These are phyloP conservation scores for Cordyceps cicadae DNA, from an alignment of 2,329 filamentous ascomycete genomes.

Conservation along the genomic window DNA sequence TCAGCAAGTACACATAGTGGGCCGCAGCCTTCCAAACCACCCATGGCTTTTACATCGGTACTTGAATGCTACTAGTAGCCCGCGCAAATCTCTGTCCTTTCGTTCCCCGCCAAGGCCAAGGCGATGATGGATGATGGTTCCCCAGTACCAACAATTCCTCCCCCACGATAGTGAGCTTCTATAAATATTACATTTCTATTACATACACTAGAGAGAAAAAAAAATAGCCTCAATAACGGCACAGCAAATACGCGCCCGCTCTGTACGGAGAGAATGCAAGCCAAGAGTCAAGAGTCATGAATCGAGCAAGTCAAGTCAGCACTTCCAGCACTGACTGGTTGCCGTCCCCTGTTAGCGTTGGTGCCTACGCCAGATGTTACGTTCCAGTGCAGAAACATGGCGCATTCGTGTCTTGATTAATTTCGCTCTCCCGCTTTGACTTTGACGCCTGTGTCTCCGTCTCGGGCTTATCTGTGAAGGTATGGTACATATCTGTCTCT, in stretches of 20 bases:
- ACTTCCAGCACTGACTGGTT: too few relatives aligned
- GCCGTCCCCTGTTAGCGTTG: neutral
- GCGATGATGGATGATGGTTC: too few relatives aligned
- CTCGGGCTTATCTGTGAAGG: neutral
- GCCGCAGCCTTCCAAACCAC: neutral
- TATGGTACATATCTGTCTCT: too few relatives aligned
- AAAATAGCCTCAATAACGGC: neutral
- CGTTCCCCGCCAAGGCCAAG: too few relatives aligned
- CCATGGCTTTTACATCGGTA: neutral
- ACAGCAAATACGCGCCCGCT: neutral
- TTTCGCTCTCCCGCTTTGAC: neutral
- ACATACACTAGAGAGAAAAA: too few relatives aligned
- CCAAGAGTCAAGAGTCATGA: neutral
- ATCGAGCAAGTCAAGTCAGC: neutral
- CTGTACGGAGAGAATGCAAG: neutral
- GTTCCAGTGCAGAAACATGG: conserved; percentile 7
- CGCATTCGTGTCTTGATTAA: neutral
- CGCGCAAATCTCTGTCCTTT: neutral
- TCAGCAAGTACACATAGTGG: neutral
- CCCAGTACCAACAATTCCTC: too few relatives aligned
- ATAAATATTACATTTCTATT: too few relatives aligned
- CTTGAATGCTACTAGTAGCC: neutral
- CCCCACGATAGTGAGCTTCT: too few relatives aligned
- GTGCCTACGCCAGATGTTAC: conserved; percentile 3
- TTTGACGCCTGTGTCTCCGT: neutral